Evolutionary conservation across 2,329 filamentous ascomycete genomes (phyloP), one percentile per base, ranked within the genome.

Genomic region (Oidium heveae): DNA sequence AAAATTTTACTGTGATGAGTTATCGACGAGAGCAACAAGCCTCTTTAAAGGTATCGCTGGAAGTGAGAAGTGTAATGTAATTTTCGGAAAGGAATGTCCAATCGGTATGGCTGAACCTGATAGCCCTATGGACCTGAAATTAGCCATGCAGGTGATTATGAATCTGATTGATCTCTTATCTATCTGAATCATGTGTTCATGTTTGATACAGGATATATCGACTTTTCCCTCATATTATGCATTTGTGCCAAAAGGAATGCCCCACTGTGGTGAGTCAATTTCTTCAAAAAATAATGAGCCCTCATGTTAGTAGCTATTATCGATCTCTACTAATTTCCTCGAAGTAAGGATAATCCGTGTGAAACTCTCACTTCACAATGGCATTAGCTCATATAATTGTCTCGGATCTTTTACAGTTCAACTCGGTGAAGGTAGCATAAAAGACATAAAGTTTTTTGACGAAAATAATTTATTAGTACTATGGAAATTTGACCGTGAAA

Each of bases 21-120:
- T 86, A 16, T 70, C 72, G 0, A 65, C 66, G 2, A 77, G 79
- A 61, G 76, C 79, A 10, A 72, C 71, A n/a, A 67, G 66, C 8
- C 72, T 86, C 1, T 84, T 86, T 61, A 67, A 75, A 54, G 72
- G 79, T 56, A 79, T 87, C 63, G 79, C 85, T 58, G 76, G 82
- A 66, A 76, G 80, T 7, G 75, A 86, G 67, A 73, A 77, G 61
- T 70, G 80, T 55, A 81, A 78, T 55, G 80, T 87, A 12, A 69
- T 80, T 5, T 80, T 86, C 60, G 80, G 80, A 3, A 72, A 72
- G 34, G 68, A 74, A 3, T 55, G 59, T 39, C 50, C 57, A 24
- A 44, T 66, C 24, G 59, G 59, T 9, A 18, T 51, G 13, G 15
- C 56, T 20, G 55, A 62, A 33, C 47, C 52, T 12, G 52, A 58